A percentile compares a stretch with the other conserved stretches of the same genome.
phyloP scores from a whole-genome alignment of 2,329 filamentous ascomycete species.

The Colletotrichum sp. region DNA sequence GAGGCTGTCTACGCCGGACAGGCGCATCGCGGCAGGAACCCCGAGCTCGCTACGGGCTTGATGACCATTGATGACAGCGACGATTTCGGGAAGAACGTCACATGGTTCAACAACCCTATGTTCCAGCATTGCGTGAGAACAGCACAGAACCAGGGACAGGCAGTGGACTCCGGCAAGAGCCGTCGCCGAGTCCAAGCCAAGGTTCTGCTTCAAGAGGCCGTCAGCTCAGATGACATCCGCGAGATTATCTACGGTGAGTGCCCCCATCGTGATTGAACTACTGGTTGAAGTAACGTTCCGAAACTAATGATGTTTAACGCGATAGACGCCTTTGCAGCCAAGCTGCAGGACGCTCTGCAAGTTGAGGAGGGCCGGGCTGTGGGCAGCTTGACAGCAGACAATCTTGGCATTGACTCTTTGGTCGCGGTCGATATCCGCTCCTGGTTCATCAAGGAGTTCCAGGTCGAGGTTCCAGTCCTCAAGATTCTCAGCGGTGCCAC shows the following conservation, averaged over 20 bases:
- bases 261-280: background rate
- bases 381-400: background rate
- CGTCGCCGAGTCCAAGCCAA: background rate
- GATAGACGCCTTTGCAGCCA: background rate
- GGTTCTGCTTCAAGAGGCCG: background rate
- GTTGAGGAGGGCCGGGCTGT: background rate
- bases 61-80: background rate
- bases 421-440: constrained; percentile 39
- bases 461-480: constrained; percentile 48
- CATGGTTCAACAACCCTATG: background rate
- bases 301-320: background rate
- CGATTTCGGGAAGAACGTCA: background rate
- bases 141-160: background rate
- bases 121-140: background rate
- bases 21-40: background rate
- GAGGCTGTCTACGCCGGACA: constrained; percentile 42
- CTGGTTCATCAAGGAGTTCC: constrained; percentile 51
- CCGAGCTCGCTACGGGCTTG: background rate
- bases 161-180: background rate
- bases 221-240: background rate
- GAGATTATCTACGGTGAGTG: background rate
- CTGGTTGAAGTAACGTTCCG: accelerated
- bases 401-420: constrained; percentile 31
- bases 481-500: constrained; percentile 43
- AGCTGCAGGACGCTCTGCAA: background rate